These are phyloP conservation scores for Saraca asoca DNA, from an alignment of 331 rosid genomes.

Conservation along the genomic window DNA sequence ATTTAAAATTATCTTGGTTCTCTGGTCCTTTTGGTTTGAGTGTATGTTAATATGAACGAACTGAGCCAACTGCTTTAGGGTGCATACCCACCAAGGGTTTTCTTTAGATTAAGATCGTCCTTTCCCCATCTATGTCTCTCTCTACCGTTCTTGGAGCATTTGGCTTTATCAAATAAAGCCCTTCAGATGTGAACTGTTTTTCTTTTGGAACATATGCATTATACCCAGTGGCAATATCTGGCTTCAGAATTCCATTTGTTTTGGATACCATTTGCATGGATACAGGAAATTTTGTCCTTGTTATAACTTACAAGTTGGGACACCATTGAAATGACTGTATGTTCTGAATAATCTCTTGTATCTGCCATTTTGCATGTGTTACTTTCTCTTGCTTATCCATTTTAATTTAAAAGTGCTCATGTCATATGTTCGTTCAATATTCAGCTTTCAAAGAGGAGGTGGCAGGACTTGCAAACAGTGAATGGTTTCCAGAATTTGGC, in stretches of 20 bases:
- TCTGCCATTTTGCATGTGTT: not conserved
- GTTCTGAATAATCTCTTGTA: conserved; percentile 1
- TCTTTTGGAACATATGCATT: not conserved
- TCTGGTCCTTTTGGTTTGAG: not conserved
- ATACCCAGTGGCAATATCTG: not conserved
- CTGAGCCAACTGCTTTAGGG: not conserved
- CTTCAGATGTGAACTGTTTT: not conserved
- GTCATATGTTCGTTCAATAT: conserved; percentile 26
- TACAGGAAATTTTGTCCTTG: not conserved
- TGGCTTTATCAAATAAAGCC: not conserved
- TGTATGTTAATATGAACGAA: not conserved
- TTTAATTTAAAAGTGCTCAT: conserved; percentile 7
- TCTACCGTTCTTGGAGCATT: not conserved
- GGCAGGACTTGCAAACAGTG: conserved; percentile 47
- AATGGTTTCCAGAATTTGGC: conserved; percentile 67
- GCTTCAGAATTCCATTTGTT: conserved; percentile 10
- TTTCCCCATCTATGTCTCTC: not conserved
- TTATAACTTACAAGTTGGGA: not conserved
- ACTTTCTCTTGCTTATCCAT: conserved; percentile 17
- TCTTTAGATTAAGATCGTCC: not conserved
- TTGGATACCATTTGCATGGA: not conserved
- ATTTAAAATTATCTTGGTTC: not conserved
- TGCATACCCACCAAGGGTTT: not conserved
- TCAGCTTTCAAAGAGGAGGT: conserved; percentile 91
- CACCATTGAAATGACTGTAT: conserved; percentile 1